These are phyloP conservation scores for Fusarium scirpi DNA, from an alignment of 2,329 filamentous ascomycete genomes.

Conservation along the genomic window DNA sequence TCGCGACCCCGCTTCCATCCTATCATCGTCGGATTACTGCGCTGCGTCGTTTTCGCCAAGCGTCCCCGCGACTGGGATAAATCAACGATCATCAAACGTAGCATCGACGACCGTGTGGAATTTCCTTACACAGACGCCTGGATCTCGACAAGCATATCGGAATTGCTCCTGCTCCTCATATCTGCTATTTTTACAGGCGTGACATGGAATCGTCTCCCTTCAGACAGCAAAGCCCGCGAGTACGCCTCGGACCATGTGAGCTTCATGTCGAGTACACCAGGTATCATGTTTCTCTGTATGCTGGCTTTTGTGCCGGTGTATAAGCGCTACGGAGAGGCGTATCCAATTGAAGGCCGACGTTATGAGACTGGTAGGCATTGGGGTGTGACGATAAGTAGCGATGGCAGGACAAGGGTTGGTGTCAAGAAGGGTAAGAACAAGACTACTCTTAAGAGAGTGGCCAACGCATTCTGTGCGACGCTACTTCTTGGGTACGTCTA, in stretches of 20 bases:
- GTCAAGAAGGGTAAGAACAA: conserved; percentile 16
- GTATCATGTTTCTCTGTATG: conserved; percentile 34
- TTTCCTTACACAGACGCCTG: conserved; percentile 44
- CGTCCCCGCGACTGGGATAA: conserved; percentile 34
- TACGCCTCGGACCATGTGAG: conserved; percentile 36
- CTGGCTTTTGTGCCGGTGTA: conserved; percentile 38
- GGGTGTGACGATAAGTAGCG: conserved; percentile 29
- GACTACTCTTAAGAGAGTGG: conserved; percentile 20
- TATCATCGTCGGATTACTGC: conserved; percentile 36
- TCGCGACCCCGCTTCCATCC: conserved; percentile 38
- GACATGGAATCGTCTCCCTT: conserved; percentile 41
- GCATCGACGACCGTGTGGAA: conserved; percentile 39
- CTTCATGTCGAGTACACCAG: conserved; percentile 39
- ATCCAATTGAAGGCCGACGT: conserved; percentile 39
- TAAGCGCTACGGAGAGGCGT: conserved; percentile 43
- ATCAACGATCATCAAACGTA: conserved; percentile 32
- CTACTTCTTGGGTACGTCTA: conserved; percentile 32
- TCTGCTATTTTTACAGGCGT: conserved; percentile 42
- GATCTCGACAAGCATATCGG: conserved; percentile 35
- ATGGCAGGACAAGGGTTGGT: conserved; percentile 32
- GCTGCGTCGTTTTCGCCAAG: conserved; percentile 29
- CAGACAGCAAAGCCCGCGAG: conserved; percentile 13
- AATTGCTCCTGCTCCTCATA: conserved; percentile 36
- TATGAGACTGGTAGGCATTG: conserved; percentile 39
- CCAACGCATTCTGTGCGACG: background rate